Evolutionary conservation across 2,329 filamentous ascomycete species (phyloP).

Genomic region (Nemania sp.): DNA sequence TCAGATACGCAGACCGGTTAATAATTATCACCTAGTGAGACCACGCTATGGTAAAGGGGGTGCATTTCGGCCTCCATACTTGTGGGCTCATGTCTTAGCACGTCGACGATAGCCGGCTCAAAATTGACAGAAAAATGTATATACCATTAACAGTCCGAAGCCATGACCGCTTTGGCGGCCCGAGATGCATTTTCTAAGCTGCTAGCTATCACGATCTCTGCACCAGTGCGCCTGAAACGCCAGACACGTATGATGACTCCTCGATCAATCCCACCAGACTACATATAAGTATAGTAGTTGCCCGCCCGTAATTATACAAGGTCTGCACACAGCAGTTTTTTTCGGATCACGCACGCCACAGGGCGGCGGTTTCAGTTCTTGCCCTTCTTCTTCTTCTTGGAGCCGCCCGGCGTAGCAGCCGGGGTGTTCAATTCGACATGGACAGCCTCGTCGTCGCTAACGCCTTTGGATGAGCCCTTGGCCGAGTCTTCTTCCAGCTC

Average conservation of each 20-base stretch:
- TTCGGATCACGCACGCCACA: not conserved
- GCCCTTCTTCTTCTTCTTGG: slow-evolving; percentile 64
- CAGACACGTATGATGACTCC: slow-evolving; percentile 30
- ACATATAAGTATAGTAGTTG: no score
- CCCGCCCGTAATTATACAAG: slow-evolving; percentile 22
- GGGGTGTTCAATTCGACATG: slow-evolving; percentile 66
- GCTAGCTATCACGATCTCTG: slow-evolving; percentile 2
- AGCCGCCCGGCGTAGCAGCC: slow-evolving; percentile 36
- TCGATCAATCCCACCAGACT: slow-evolving; percentile 13
- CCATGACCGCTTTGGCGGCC: not conserved
- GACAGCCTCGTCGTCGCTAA: slow-evolving; percentile 74
- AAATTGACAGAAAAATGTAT: not conserved
- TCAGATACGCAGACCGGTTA: no score
- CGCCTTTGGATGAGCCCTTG: slow-evolving; percentile 43
- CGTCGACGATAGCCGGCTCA: no score
- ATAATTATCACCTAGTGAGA: no score
- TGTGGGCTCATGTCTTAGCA: no score
- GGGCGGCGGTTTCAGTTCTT: slow-evolving; percentile 56
- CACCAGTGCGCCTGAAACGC: slow-evolving; percentile 38
- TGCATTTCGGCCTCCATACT: no score
- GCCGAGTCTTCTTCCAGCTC: slow-evolving; percentile 69
- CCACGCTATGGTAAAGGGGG: no score
- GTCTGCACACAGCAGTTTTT: no score
- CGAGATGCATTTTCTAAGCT: slow-evolving; percentile 21
- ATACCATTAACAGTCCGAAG: slow-evolving; percentile 2